Conservation (phyloP, 768 basidiomycete species). For the Tylopilus sp. region DNA sequence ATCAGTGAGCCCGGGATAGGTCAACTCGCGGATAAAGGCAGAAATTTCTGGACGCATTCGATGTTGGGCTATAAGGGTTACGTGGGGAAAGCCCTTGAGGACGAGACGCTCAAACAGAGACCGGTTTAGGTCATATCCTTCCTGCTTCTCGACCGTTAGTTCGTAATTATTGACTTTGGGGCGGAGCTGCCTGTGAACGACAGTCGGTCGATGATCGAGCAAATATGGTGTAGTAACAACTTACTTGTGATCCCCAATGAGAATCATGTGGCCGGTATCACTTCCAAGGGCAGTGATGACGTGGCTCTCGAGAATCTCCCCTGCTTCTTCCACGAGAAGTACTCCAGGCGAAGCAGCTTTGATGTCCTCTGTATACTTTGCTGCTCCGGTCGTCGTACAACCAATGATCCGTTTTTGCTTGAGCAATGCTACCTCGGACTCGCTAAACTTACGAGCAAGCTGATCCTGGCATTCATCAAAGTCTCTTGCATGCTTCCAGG, state of each 20-base stretch:
- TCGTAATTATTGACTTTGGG: slow-evolving; percentile 67
- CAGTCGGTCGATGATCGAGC: background rate
- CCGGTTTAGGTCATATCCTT: slow-evolving; percentile 63
- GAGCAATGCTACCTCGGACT: slow-evolving; percentile 34
- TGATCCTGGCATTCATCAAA: slow-evolving; percentile 41
- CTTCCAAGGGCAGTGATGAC: slow-evolving; percentile 53
- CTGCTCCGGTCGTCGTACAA: slow-evolving; percentile 69
- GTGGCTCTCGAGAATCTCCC: slow-evolving; percentile 70
- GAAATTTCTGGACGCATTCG: slow-evolving; percentile 78
- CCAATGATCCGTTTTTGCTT: slow-evolving; percentile 53
- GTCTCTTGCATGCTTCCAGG: slow-evolving; percentile 31
- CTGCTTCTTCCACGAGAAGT: slow-evolving; percentile 68
- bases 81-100: slow-evolving; percentile 57
- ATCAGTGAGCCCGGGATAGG: slow-evolving; percentile 63
- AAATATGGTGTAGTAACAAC: slow-evolving; percentile 16
- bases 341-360: slow-evolving; percentile 46
- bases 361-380: slow-evolving; percentile 51
- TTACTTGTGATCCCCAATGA: slow-evolving; percentile 75
- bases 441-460: slow-evolving; percentile 35
- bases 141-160: slow-evolving; percentile 64
- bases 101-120: slow-evolving; percentile 71
- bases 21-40: slow-evolving; percentile 53
- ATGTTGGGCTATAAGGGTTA: slow-evolving; percentile 54
- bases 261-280: slow-evolving; percentile 49
- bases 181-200: slow-evolving; percentile 53